These are phyloP conservation scores for Betula pendula DNA, from an alignment of 306 rosid genomes.

Conservation along the genomic window DNA sequence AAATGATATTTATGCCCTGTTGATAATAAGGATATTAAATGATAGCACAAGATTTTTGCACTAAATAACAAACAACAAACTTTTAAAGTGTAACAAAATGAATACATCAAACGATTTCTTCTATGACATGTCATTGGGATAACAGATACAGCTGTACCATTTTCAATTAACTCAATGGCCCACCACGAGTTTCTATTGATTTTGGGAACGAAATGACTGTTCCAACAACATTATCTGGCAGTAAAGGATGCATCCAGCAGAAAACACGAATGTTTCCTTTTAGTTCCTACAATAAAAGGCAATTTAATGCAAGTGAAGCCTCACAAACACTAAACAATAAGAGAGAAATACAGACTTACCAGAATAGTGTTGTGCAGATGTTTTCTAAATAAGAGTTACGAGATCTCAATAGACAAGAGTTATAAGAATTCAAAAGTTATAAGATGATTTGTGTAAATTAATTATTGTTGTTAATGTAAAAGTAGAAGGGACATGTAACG, in stretches of 20 bases:
- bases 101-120: constrained; percentile 2
- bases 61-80: neutral
- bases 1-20: constrained; percentile 82
- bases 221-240: constrained; percentile 75
- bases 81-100: constrained; percentile 13
- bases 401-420: no score
- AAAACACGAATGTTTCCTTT: constrained; percentile 97
- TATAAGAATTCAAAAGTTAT: no score
- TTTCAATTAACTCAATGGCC: constrained; percentile 76
- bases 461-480: no score
- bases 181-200: constrained; percentile 75
- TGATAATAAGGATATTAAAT: constrained; percentile 12
- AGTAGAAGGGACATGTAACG: no score
- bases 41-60: neutral
- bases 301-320: constrained; percentile 11
- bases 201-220: constrained; percentile 73
- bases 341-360: constrained; percentile 41
- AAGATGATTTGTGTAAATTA: no score
- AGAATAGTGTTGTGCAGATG: constrained; percentile 82
- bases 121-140: neutral
- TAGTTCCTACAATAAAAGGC: constrained; percentile 55
- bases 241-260: constrained; percentile 86
- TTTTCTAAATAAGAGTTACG: no score
- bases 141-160: constrained; percentile 44
- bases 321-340: neutral